Evolutionary conservation across 148 eudicot genomes (phyloP).

Genomic region (Camellia lanceoleosa): DNA sequence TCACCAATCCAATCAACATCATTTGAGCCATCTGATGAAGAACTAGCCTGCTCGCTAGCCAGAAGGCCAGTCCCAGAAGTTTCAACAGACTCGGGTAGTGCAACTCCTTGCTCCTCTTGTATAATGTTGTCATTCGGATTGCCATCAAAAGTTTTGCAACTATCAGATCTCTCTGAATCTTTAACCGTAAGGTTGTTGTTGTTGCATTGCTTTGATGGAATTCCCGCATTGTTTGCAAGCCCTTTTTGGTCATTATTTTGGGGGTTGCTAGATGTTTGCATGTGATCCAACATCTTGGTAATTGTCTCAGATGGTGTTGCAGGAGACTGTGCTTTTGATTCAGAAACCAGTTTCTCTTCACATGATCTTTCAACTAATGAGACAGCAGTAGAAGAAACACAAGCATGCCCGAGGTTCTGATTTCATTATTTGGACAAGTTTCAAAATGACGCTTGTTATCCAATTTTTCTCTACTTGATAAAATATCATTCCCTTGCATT

Average conservation of each 20-base stretch:
- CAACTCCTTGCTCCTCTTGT: constrained; percentile 27
- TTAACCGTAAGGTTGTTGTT: constrained; percentile 26
- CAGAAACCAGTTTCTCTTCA: constrained; percentile 28
- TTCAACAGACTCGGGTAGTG: constrained; percentile 27
- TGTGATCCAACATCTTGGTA: constrained; percentile 22
- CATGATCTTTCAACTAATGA: constrained; percentile 24
- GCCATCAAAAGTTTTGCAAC: constrained; percentile 17
- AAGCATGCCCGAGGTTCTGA: constrained; percentile 17
- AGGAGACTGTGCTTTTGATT: constrained; percentile 27
- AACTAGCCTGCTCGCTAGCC: constrained; percentile 24
- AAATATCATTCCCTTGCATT: constrained; percentile 26
- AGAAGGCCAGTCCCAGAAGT: constrained; percentile 25
- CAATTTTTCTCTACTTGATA: constrained; percentile 22
- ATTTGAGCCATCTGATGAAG: constrained; percentile 43
- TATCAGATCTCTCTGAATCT: constrained; percentile 24
- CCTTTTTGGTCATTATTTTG: constrained; percentile 24
- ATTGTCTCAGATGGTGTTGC: constrained; percentile 25
- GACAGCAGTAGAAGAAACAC: constrained; percentile 32
- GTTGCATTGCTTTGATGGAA: constrained; percentile 25
- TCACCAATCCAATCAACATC: constrained; percentile 77
- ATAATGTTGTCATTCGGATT: constrained; percentile 17
- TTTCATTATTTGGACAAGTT: constrained; percentile 23
- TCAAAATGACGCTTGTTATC: constrained; percentile 25
- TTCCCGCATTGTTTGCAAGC: constrained; percentile 29
- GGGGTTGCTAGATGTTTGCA: constrained; percentile 29